Conservation (phyloP, 1,139 yeast species). For the Blastobotrys arbuscula region DNA sequence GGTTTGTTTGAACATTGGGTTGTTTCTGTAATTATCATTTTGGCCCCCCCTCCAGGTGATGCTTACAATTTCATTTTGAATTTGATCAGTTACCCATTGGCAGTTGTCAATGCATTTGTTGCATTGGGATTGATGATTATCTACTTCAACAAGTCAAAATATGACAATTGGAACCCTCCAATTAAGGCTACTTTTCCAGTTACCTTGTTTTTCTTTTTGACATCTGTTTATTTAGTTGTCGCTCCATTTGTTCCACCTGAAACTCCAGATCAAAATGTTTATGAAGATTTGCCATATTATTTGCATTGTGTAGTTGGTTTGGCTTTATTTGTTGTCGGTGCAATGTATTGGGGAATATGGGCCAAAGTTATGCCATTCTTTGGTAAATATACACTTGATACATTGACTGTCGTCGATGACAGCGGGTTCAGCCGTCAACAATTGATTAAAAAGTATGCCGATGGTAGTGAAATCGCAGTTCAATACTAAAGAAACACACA, state of each 20-base stretch:
- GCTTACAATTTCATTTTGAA: slow-evolving; percentile 72
- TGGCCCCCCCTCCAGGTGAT: slow-evolving; percentile 70
- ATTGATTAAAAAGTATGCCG: slow-evolving; percentile 38
- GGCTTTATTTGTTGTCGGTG: slow-evolving; percentile 72
- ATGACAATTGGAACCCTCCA: slow-evolving; percentile 66
- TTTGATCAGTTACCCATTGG: slow-evolving; percentile 69
- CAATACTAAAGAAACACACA: slow-evolving; percentile 7
- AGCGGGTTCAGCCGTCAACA: slow-evolving; percentile 72
- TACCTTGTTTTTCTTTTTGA: slow-evolving; percentile 55
- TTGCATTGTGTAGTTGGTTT: slow-evolving; percentile 79
- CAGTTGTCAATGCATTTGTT: slow-evolving; percentile 63
- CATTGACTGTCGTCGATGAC: slow-evolving; percentile 57
- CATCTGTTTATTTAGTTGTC: slow-evolving; percentile 63
- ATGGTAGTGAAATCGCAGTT: slow-evolving; percentile 10
- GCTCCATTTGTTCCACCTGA: slow-evolving; percentile 82
- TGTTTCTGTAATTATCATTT: slow-evolving; percentile 48
- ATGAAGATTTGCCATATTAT: slow-evolving; percentile 66
- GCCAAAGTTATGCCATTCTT: slow-evolving; percentile 51
- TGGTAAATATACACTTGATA: slow-evolving; percentile 55
- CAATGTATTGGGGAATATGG: slow-evolving; percentile 67
- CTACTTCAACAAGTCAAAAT: slow-evolving; percentile 48
- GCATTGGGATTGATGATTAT: slow-evolving; percentile 68
- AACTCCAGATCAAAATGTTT: slow-evolving; percentile 55
- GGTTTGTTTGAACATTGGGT: slow-evolving; percentile 52
- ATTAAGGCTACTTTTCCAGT: slow-evolving; percentile 63